Base-by-base conservation (phyloP, 1,139 yeast species). In the Pichia sp. region DNA sequence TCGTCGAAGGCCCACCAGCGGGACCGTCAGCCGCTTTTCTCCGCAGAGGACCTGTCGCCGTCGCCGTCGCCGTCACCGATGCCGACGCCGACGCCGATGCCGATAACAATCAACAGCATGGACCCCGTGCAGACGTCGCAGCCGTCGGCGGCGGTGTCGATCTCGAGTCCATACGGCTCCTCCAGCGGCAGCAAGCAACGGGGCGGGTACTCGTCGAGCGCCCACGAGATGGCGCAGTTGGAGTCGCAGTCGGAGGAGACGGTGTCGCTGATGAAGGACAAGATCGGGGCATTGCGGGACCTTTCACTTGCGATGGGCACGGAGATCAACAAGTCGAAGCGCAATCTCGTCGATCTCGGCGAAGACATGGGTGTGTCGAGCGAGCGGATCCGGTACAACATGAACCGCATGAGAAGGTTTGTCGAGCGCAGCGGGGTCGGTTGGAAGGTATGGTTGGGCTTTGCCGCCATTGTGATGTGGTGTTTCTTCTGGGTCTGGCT, bases 211-310 rank as follows among this genome's bases (percentile, higher is more conserved):
- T 57, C 60, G 4, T 40, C 54, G 30, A 80, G 80, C 59, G 80
- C 88, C 53, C 77, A 83, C 57, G 77, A 84, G 64, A 75, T 85
- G 74, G 82, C 90, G 49, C 79, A 78, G 56, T 73, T 91, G 52
- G 98, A 92, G 67, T 80, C 91, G 14, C 97, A 92, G 67, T 86
- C 86, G 63, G 89, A 89, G 60, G 91, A 86, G 45, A 91, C 89
- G 57, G 71, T 87, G 67, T 83, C 82, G 52, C 71, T 78, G 16
- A 85, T 92, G 84, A 78, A 84, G 48, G 80, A 83, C 54, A 88
- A 87, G 64, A 84, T 92, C 41, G 75, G 80, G 52, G 77, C 86
- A 63, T 74, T 92, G 59, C 91, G 89, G 70, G 82, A 80, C 57
- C 72, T 89, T 55, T 87, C 96, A 6, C 68, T 81, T 48, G 79